Percentiles rank a stretch among this genome's conserved stretches.
phyloP scores from a whole-genome alignment of 2,329 filamentous ascomycete genomes.

The Neonectria faginata region DNA sequence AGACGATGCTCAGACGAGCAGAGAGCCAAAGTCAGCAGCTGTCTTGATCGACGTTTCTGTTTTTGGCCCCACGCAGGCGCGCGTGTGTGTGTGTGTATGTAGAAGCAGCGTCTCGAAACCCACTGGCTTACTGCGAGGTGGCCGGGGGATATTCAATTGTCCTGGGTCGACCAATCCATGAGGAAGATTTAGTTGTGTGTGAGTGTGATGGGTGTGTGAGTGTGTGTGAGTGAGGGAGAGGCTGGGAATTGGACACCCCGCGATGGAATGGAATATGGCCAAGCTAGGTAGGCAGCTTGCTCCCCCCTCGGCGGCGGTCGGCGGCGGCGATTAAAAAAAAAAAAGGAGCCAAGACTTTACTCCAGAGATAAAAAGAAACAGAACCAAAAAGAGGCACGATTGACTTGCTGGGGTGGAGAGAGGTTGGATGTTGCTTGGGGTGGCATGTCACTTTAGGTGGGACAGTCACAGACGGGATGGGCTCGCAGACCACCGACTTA shows the following conservation, averaged over 20 bases:
- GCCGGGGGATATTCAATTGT: conserved; percentile 21
- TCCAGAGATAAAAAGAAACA: conserved; percentile 16
- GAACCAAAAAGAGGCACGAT: conserved; percentile 8
- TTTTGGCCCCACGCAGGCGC: conserved; percentile 24
- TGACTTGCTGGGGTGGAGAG: conserved; percentile 19
- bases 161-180: conserved; percentile 15
- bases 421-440: conserved; percentile 15
- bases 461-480: conserved; percentile 20
- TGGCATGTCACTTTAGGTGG: conserved; percentile 24
- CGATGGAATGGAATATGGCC: conserved; percentile 5
- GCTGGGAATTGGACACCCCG: conserved; percentile 26
- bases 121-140: conserved; percentile 20
- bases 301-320: conserved; percentile 8
- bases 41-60: conserved; percentile 10
- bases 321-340: neutral
- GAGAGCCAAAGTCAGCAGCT: conserved; percentile 31
- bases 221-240: conserved; percentile 1
- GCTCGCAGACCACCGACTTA: neutral
- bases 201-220: conserved; percentile 1
- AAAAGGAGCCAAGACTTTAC: conserved; percentile 16
- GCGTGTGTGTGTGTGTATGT: conserved; percentile 1
- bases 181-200: neutral
- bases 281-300: conserved; percentile 5
- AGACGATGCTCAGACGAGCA: conserved; percentile 45
- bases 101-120: conserved; percentile 22